A percentile compares a stretch with the other conserved stretches of the same genome.
phyloP scores from a whole-genome alignment of 768 basidiomycete species.

The Lentinula lateritia region DNA sequence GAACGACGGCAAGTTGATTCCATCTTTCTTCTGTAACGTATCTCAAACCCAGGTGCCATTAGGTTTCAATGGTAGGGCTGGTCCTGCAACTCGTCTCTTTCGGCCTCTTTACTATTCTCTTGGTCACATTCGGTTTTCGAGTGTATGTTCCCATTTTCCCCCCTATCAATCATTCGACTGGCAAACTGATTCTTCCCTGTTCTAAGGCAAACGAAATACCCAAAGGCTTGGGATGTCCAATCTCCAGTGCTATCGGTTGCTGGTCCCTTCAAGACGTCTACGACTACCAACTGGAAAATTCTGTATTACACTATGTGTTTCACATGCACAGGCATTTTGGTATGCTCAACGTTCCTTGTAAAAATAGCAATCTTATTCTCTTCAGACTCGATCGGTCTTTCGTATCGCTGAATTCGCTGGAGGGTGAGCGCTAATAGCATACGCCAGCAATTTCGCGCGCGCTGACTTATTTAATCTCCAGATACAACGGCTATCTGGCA shows the following conservation, averaged over 20 bases:
- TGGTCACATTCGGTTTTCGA: constrained; percentile 28
- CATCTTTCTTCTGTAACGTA: neutral
- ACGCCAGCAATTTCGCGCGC: neutral
- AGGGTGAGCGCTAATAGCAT: constrained; percentile 25
- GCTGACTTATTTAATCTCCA: neutral
- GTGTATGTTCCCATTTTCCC: constrained; percentile 14
- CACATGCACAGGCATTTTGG: constrained; percentile 43
- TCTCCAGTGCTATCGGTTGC: constrained; percentile 21
- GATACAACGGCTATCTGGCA: constrained; percentile 29
- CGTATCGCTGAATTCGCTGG: constrained; percentile 42
- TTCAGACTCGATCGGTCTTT: constrained; percentile 44
- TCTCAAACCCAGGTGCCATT: neutral
- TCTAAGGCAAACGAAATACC: neutral
- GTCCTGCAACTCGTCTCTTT: constrained; percentile 37
- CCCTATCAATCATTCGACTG: neutral
- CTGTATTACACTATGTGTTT: constrained; percentile 30
- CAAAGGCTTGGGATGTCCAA: neutral
- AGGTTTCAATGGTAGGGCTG: constrained; percentile 38
- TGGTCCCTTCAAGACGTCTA: constrained; percentile 12
- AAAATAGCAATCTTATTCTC: neutral
- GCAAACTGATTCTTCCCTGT: neutral
- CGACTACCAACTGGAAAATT: constrained; percentile 37
- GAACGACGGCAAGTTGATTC: constrained; percentile 20
- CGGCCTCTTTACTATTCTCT: constrained; percentile 29
- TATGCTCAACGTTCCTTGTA: constrained; percentile 19